Evolutionary conservation across 148 eudicot species (phyloP).

Genomic region (Rhododendron henanense): DNA sequence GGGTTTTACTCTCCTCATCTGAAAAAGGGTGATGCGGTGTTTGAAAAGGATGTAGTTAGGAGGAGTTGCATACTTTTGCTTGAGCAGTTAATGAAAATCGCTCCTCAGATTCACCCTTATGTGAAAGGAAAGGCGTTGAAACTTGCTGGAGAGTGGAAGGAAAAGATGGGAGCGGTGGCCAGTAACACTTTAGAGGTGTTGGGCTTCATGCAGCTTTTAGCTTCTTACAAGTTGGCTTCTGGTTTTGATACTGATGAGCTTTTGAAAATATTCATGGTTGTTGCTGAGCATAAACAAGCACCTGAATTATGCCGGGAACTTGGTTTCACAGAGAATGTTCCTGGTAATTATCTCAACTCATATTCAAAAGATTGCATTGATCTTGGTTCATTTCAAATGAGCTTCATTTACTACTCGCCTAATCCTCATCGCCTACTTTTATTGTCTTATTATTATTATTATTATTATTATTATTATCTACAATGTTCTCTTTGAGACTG

Average conservation of each 20-base stretch:
- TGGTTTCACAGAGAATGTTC: slow-evolving; percentile 25
- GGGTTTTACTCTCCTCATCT: slow-evolving; percentile 50
- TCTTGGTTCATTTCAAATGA: too few relatives aligned
- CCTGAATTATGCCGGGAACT: slow-evolving; percentile 28
- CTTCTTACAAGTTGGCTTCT: slow-evolving; percentile 28
- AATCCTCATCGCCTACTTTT: too few relatives aligned
- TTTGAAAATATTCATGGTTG: slow-evolving; percentile 12
- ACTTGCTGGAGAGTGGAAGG: slow-evolving; percentile 51
- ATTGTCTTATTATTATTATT: too few relatives aligned
- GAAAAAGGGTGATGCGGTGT: slow-evolving; percentile 25
- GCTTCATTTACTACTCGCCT: too few relatives aligned
- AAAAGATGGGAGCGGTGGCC: slow-evolving; percentile 20
- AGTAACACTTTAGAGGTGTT: slow-evolving; percentile 25
- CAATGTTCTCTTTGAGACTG: too few relatives aligned
- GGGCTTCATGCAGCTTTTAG: slow-evolving; percentile 40
- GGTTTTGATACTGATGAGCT: slow-evolving; percentile 26
- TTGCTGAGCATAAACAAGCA: slow-evolving; percentile 8
- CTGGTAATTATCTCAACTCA: slow-evolving; percentile 20
- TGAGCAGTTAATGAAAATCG: slow-evolving; percentile 37
- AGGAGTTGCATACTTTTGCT: slow-evolving; percentile 44
- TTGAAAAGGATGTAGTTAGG: slow-evolving; percentile 30
- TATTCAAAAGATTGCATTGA: too few relatives aligned
- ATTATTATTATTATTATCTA: too few relatives aligned
- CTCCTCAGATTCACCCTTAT: slow-evolving; percentile 24
- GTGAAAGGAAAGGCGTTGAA: slow-evolving; percentile 34